Percentiles rank a stretch among this genome's conserved stretches.
Conservation (phyloP, 1,284 basidiomycete genomes). For the Boletus calvinii region DNA sequence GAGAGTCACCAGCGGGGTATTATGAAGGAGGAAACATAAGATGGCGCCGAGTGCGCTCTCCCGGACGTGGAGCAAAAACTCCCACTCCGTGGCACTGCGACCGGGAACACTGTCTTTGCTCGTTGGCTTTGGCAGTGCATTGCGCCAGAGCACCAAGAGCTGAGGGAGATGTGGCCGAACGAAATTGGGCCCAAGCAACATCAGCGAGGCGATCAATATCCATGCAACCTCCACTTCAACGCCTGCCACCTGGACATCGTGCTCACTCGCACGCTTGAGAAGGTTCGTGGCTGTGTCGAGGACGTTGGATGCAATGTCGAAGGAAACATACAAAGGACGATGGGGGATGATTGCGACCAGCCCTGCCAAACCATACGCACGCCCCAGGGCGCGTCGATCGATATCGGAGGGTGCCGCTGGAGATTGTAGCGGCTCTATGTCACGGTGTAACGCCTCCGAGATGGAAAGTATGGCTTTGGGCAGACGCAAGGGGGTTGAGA, state of each 20-base stretch:
- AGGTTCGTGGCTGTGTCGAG: conserved; percentile 90
- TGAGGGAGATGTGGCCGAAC: conserved; percentile 91
- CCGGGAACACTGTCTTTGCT: conserved; percentile 76
- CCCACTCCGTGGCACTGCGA: conserved; percentile 81
- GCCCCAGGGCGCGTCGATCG: conserved; percentile 75
- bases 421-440: conserved; percentile 67
- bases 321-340: conserved; percentile 91
- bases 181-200: conserved; percentile 92
- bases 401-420: conserved; percentile 76
- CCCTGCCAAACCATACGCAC: conserved; percentile 85
- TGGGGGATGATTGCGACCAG: conserved; percentile 85
- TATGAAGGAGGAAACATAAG: conserved; percentile 84
- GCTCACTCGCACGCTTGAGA: conserved; percentile 88
- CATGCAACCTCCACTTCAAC: conserved; percentile 94
- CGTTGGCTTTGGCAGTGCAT: conserved; percentile 93
- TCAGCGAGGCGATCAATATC: conserved; percentile 88
- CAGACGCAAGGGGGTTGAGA: conserved; percentile 82
- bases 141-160: conserved; percentile 93
- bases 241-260: conserved; percentile 79
- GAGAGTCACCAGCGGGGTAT: conserved; percentile 78
- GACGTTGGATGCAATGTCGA: conserved; percentile 89
- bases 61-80: conserved; percentile 87
- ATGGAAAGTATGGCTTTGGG: conserved; percentile 76
- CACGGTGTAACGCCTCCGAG: conserved; percentile 80
- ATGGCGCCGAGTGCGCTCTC: conserved; percentile 91